Evolutionary conservation across 805 yeast genomes (phyloP).

Genomic region (Cyberlindnera mycetangii): DNA sequence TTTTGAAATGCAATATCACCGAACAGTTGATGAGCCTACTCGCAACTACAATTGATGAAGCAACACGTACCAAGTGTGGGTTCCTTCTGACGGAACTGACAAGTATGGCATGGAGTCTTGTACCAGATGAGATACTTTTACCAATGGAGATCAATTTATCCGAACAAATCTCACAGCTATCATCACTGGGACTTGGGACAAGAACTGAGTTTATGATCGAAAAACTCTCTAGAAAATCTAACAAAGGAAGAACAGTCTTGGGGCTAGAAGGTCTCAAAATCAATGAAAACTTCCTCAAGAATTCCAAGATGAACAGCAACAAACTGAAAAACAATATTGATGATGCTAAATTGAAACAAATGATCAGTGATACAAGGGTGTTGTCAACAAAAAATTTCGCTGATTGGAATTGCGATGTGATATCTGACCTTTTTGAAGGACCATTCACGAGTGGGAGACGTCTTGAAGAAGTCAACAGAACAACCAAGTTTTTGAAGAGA

Average conservation of each 20-base stretch:
- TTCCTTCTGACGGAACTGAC: conserved; percentile 61
- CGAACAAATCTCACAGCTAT: not conserved
- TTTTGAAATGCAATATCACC: conserved; percentile 55
- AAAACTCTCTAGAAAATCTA: conserved; percentile 37
- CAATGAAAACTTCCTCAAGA: conserved; percentile 24
- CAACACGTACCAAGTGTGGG: conserved; percentile 55
- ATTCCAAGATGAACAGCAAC: conserved; percentile 19
- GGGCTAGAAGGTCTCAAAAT: conserved; percentile 31
- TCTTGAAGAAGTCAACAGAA: conserved; percentile 71
- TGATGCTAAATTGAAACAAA: conserved; percentile 62
- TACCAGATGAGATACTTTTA: conserved; percentile 46
- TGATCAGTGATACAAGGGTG: conserved; percentile 68
- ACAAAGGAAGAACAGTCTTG: conserved; percentile 36
- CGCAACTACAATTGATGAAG: conserved; percentile 41
- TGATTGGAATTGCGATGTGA: conserved; percentile 84
- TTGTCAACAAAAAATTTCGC: conserved; percentile 73
- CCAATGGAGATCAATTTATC: conserved; percentile 3
- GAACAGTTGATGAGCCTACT: conserved; percentile 43
- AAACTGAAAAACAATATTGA: conserved; percentile 34
- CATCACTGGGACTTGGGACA: not conserved
- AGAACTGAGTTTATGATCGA: conserved; percentile 48
- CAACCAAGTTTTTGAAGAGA: conserved; percentile 84
- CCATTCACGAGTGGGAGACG: conserved; percentile 72
- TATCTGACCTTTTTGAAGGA: conserved; percentile 73
- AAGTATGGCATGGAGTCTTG: conserved; percentile 47